Evolutionary conservation across 1,139 yeast species (phyloP).

Genomic region (Diutina rugosa): DNA sequence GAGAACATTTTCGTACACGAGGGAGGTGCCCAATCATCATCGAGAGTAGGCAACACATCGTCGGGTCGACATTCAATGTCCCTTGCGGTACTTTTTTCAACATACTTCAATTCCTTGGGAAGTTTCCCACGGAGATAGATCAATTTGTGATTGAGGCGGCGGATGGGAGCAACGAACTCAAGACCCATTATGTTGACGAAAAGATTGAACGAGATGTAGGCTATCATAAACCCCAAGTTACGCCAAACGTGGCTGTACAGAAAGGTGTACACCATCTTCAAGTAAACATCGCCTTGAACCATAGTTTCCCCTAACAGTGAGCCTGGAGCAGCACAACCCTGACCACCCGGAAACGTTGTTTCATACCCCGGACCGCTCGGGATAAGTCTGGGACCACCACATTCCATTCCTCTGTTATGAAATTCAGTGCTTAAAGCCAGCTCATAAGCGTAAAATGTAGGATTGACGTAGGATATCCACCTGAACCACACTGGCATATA

Average conservation of each 20-base stretch:
- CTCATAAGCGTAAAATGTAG: constrained; percentile 45
- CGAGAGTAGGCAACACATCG: constrained; percentile 5
- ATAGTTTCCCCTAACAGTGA: constrained; percentile 22
- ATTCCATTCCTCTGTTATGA: constrained; percentile 40
- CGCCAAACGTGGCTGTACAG: constrained; percentile 46
- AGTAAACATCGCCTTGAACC: constrained; percentile 38
- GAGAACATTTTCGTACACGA: not conserved
- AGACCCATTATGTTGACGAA: constrained; percentile 10
- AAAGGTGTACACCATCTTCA: constrained; percentile 28
- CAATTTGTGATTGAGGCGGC: constrained; percentile 46
- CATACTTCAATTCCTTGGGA: constrained; percentile 14
- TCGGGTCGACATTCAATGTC: constrained; percentile 5
- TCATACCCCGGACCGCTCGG: constrained; percentile 42
- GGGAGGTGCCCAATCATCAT: constrained; percentile 8
- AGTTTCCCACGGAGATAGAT: constrained; percentile 42
- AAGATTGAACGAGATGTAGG: not conserved
- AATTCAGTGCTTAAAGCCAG: constrained; percentile 42
- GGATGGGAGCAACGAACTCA: not conserved
- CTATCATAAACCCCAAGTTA: constrained; percentile 43
- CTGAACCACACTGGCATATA: constrained; percentile 56
- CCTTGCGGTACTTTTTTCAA: not conserved
- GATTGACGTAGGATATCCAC: constrained; percentile 49
- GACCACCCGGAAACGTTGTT: not conserved
- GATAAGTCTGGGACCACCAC: constrained; percentile 25
- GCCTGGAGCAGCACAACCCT: constrained; percentile 6